phyloP scores from a whole-genome alignment of 1,284 basidiomycete species.

The Veloporphyrellus conicus region DNA sequence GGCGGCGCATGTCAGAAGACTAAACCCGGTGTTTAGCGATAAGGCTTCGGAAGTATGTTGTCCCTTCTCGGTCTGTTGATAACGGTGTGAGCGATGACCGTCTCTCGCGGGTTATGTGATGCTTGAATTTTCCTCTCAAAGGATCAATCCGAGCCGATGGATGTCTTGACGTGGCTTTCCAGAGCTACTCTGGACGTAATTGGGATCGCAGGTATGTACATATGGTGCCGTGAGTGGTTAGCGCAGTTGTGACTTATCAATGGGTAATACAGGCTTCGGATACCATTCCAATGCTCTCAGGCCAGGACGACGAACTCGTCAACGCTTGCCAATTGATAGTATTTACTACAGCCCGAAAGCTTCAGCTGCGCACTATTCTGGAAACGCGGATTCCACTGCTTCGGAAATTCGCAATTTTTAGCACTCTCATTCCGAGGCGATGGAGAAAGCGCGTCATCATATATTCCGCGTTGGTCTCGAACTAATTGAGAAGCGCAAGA shows the following conservation, averaged over 20 bases:
- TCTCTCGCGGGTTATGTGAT: conserved; percentile 40
- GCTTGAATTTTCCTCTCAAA: conserved; percentile 40
- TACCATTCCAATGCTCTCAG: conserved; percentile 55
- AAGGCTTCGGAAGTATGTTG: conserved; percentile 54
- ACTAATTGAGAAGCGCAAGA: conserved; percentile 50
- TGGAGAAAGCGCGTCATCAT: conserved; percentile 43
- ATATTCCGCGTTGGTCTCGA: conserved; percentile 54
- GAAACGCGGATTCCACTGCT: conserved; percentile 59
- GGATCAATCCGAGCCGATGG: conserved; percentile 37
- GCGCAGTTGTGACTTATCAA: background rate
- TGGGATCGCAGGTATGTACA: conserved; percentile 53
- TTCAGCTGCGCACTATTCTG: conserved; percentile 52
- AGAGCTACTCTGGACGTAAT: conserved; percentile 70
- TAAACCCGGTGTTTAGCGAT: conserved; percentile 61
- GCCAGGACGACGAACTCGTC: conserved; percentile 50
- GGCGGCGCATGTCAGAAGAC: conserved; percentile 48
- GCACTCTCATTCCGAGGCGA: conserved; percentile 41
- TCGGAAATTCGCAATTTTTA: conserved; percentile 40
- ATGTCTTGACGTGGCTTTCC: conserved; percentile 58
- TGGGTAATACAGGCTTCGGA: conserved; percentile 46
- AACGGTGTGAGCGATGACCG: background rate
- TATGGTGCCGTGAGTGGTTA: background rate
- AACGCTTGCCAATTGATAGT: conserved; percentile 52
- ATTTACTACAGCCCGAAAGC: conserved; percentile 49
- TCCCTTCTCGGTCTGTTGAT: background rate